Percentiles rank a stretch among this genome's conserved stretches.
phyloP scores from a whole-genome alignment of 805 yeast genomes.

The Priceomyces fermenticarens region DNA sequence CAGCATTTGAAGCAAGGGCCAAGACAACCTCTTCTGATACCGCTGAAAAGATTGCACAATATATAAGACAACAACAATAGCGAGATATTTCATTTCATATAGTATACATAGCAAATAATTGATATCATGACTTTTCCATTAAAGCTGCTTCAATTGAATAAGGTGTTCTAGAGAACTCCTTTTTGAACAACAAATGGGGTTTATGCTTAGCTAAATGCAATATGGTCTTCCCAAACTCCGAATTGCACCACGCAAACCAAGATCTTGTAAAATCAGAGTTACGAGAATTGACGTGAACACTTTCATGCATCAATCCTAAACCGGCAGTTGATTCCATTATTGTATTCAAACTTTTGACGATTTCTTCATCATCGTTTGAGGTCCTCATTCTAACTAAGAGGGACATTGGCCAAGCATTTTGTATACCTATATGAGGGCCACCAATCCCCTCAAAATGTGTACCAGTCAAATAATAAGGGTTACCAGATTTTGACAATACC shows the following conservation, averaged over 20 bases:
- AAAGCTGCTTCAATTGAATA: constrained; percentile 29
- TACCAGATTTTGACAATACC: constrained; percentile 66
- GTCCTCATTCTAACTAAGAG: constrained; percentile 74
- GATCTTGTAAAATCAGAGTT: constrained; percentile 65
- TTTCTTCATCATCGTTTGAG: constrained; percentile 67
- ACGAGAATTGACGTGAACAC: constrained; percentile 60
- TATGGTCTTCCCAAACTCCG: constrained; percentile 88
- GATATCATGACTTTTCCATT: neutral
- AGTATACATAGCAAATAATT: neutral
- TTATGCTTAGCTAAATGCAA: constrained; percentile 68
- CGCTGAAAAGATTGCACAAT: constrained; percentile 70
- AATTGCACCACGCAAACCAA: constrained; percentile 95
- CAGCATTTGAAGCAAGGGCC: constrained; percentile 63
- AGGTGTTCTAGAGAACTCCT: constrained; percentile 25
- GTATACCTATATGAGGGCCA: constrained; percentile 84
- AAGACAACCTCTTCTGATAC: constrained; percentile 62
- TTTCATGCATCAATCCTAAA: constrained; percentile 82
- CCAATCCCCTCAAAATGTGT: constrained; percentile 71
- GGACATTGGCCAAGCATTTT: constrained; percentile 90
- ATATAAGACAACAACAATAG: constrained; percentile 43
- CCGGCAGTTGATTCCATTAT: constrained; percentile 65
- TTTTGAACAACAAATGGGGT: constrained; percentile 66
- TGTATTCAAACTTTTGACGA: constrained; percentile 43
- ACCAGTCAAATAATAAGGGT: constrained; percentile 76
- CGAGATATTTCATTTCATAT: constrained; percentile 2